Percentiles rank a stretch among this genome's conserved stretches.
Conservation (phyloP, 2,329 filamentous ascomycete species). For the Hymenoscyphus scutula region DNA sequence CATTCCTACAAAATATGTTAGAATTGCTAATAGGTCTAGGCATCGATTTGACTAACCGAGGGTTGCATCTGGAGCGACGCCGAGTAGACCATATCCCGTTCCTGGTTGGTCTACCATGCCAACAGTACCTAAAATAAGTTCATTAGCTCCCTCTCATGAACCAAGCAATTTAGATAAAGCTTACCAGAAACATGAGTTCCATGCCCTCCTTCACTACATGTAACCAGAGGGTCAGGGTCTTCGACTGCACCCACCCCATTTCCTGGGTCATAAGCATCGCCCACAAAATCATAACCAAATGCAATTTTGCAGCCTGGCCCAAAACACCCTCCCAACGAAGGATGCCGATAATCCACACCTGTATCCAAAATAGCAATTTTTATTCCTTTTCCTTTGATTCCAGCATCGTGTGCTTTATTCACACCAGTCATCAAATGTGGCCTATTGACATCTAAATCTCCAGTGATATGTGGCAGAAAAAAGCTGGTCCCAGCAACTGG, state of each 20-base stretch:
- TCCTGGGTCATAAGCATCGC: constrained; percentile 40
- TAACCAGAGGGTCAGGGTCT: constrained; percentile 23
- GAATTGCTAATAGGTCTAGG: not conserved
- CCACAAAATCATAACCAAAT: constrained; percentile 56
- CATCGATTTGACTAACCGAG: constrained; percentile 11
- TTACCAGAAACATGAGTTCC: constrained; percentile 28
- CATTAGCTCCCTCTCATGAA: not conserved
- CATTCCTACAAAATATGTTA: constrained; percentile 12
- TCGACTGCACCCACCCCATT: constrained; percentile 9
- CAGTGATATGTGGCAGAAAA: not conserved
- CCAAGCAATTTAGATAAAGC: not conserved
- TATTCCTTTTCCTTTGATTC: constrained; percentile 46
- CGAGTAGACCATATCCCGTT: constrained; percentile 21
- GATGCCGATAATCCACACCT: constrained; percentile 59
- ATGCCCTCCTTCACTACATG: constrained; percentile 26
- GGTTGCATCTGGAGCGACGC: constrained; percentile 27
- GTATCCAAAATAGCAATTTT: constrained; percentile 41
- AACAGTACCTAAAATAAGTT: not conserved
- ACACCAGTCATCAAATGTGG: constrained; percentile 29
- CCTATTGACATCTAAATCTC: not conserved
- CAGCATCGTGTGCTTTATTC: constrained; percentile 42
- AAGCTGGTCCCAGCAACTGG: not conserved
- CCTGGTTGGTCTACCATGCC: not conserved
- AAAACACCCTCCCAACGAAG: constrained; percentile 63
- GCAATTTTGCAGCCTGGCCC: constrained; percentile 57